Base-by-base conservation (phyloP, 306 rosid species). In the Sesbania bispinosa region DNA sequence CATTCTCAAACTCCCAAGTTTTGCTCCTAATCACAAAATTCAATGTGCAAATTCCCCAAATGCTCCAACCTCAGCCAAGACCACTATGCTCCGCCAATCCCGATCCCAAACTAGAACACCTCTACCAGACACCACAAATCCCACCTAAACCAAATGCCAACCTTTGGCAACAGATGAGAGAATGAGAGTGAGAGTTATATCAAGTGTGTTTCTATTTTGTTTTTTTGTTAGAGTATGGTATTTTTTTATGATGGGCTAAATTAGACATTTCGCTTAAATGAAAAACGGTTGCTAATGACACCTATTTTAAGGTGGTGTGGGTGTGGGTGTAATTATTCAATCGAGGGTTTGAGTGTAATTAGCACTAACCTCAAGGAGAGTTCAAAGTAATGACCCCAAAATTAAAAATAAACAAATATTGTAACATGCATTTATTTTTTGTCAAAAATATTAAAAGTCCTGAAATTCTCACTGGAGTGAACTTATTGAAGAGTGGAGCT, bases 401-500 rank as follows among this genome's bases (percentile, higher is more conserved):
- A 3, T 20, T 43, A 8, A 66, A 70, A 18, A 39, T 41, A 42
- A 78, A 58, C 47, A 59, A 62, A 62, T 58, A 41, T n/a, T 3
- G 30, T 24, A 13, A 24, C 47, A 45, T 23, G 14, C 64, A 46
- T 47, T 13, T 58, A 39, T 38, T 4, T 38, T 48, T 38, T 39
- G 16, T 41, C 65, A 23, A 38, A 29, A 62, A 32, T 36, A 61
- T 48, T 16, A 33, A 3, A 53, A 53, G 42, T 18, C 53, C 14
- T 7, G 27, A 69, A 55, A 66, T 84, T 85, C 97, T 89, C 75
- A 94, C 98, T 24, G 96, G 89, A 48, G 97, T 90, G 78, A 94
- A 94, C 85, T 90, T 94, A 72, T 94, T 94, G 79, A 94, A 94
- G 58, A 94, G 94, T 50, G 98, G 98, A 48, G 98, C 98, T 74